Percentiles rank a stretch among this genome's conserved stretches.
Conservation (phyloP, 106 monocot species). For the Allium cepa region DNA sequence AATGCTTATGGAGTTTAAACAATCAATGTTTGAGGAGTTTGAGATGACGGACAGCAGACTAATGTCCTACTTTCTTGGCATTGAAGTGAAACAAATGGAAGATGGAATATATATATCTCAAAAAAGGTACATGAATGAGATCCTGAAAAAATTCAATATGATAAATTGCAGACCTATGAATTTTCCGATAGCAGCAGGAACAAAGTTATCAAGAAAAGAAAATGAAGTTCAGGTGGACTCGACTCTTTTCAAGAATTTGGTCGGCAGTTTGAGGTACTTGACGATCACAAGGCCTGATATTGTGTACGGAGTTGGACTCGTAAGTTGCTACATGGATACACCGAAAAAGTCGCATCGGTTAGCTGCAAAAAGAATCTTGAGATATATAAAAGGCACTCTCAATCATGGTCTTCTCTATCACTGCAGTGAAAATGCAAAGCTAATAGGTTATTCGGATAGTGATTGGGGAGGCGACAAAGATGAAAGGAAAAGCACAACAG, state of each 20-base stretch:
- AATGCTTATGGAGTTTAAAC: too few relatives aligned
- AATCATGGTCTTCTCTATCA: too few relatives aligned
- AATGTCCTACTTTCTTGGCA: not conserved
- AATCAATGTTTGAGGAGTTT: not conserved
- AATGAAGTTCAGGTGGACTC: not conserved
- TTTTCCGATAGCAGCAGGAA: not conserved
- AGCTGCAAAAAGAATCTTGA: too few relatives aligned
- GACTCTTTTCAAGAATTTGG: not conserved
- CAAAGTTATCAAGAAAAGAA: not conserved
- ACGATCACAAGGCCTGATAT: not conserved
- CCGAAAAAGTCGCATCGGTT: too few relatives aligned
- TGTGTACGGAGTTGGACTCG: too few relatives aligned
- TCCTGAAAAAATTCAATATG: not conserved
- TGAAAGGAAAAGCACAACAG: too few relatives aligned
- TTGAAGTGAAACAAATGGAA: not conserved
- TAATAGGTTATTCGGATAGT: too few relatives aligned
- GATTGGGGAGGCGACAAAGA: too few relatives aligned
- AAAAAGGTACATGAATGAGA: not conserved
- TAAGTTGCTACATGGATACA: too few relatives aligned
- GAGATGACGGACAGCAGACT: not conserved
- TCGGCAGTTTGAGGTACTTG: not conserved
- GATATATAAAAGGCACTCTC: too few relatives aligned
- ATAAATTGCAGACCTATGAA: not conserved
- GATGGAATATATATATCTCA: not conserved
- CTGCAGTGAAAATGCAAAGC: too few relatives aligned